Base-by-base conservation (phyloP, 768 basidiomycete species). In the Collybiopsis luxurians region DNA sequence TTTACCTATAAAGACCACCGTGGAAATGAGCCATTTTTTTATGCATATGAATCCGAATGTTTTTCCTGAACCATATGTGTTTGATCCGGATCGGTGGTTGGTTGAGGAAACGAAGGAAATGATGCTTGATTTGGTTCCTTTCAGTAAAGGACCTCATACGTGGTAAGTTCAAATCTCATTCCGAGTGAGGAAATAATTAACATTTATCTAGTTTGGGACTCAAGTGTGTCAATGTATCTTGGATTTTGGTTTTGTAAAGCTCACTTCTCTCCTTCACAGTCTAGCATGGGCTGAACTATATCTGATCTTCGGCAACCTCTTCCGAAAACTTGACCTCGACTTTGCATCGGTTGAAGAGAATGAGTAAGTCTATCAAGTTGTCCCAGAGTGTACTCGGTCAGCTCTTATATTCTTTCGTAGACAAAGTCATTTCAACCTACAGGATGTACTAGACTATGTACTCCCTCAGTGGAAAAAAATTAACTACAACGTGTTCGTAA, bases 71-170 rank as follows among this genome's bases (percentile, higher is more conserved):
- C 75, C 79, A 4, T 60, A 69, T 13, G 59, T 40, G 6, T 79
- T 79, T 57, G 59, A 56, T 9, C 77, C 78, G 1, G 76, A 77
- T 44, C 66, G 79, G 26, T 81, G 78, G 78, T 64, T 77, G 7
- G 61, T 69, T 4, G 60, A 66, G 1, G 60, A 69, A 43, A 66
- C 68, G 11, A 64, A 61, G 43, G 59, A 64, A 5, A 66, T 78
- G 13, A 73, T 75, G 26, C 64, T 66, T 12, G 71, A 74, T 58
- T 58, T 81, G 19, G 71, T 78, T 10, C 64, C 74, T 19, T 80
- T 81, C 58, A 19, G n/a, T n/a, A 44, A 44, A 44, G 42, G 42
- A n/a, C 42, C 42, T 44, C 42, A 17, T 44, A 6, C 5, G 9
- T 44, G 42, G 42, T 44, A 24, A 44, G 42, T 44, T 6, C 17